A percentile compares a stretch with the other conserved stretches of the same genome.
phyloP scores from a whole-genome alignment of 2,329 filamentous ascomycete species.

The Penicillium sp. region DNA sequence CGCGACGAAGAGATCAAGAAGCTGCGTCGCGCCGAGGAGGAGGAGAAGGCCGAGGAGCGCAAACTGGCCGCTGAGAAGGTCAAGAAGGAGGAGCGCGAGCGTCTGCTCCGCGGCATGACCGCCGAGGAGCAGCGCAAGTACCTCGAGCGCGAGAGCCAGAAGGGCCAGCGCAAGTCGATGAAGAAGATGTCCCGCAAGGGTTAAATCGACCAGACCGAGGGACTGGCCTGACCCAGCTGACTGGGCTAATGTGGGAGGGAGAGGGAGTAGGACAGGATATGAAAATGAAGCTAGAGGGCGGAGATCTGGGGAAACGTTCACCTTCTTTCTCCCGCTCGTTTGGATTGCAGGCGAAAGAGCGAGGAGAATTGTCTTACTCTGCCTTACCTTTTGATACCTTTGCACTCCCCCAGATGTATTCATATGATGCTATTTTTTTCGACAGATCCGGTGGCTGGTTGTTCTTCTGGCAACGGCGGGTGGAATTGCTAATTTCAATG shows the following conservation, averaged over 20 bases:
- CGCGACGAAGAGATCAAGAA: conserved; percentile 80
- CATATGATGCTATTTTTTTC: conserved; percentile 16
- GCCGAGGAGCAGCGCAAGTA: conserved; percentile 86
- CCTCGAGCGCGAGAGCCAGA: conserved; percentile 77
- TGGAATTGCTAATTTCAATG: conserved; percentile 10
- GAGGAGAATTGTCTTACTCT: conserved; percentile 24
- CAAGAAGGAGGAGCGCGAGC: conserved; percentile 88
- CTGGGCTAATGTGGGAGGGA: not conserved
- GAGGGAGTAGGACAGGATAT: not conserved
- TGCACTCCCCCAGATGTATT: conserved; percentile 23
- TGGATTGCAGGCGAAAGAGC: not conserved
- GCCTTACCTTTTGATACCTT: conserved; percentile 24
- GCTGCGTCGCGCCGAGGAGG: conserved; percentile 78
- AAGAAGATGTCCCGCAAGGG: conserved; percentile 64
- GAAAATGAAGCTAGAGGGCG: conserved; percentile 2
- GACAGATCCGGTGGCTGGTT: conserved; percentile 4
- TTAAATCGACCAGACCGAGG: conserved; percentile 26
- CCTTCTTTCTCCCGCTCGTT: conserved; percentile 19
- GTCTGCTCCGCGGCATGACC: conserved; percentile 72
- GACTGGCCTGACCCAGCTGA: not conserved
- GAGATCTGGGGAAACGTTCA: conserved; percentile 16
- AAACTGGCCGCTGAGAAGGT: conserved; percentile 57
- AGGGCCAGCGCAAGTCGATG: conserved; percentile 64
- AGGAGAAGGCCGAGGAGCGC: conserved; percentile 65
- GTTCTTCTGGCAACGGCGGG: not conserved